Conservation (phyloP, 1,284 basidiomycete species). For the Papiliotrema flavescens region DNA sequence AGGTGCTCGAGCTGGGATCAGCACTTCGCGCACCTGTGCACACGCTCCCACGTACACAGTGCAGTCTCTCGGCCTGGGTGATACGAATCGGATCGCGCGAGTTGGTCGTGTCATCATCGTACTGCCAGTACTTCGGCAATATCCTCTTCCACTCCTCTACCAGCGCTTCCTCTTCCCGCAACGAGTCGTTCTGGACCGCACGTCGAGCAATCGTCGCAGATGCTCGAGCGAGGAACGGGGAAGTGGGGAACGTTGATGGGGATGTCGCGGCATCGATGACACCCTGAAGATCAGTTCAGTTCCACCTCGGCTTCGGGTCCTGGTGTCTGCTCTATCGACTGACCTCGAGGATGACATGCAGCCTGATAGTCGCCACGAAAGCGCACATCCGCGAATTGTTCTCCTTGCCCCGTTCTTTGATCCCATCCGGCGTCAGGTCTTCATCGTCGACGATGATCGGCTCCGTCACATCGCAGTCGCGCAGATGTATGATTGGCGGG, state of each 20-base stretch:
- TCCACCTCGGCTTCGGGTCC: not conserved
- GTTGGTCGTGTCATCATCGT: constrained; percentile 72
- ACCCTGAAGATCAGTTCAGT: constrained; percentile 22
- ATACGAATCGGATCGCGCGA: constrained; percentile 79
- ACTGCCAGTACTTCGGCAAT: constrained; percentile 72
- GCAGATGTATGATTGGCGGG: constrained; percentile 73
- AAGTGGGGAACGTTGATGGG: constrained; percentile 46
- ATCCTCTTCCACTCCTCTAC: constrained; percentile 71
- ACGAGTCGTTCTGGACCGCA: constrained; percentile 55
- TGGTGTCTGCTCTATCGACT: not conserved
- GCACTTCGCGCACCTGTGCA: not conserved
- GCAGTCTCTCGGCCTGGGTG: constrained; percentile 77
- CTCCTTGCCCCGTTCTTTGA: constrained; percentile 64
- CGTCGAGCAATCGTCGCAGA: constrained; percentile 46
- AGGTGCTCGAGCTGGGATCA: constrained; percentile 62
- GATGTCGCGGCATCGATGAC: constrained; percentile 54
- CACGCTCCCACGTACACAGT: constrained; percentile 53
- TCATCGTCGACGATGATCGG: constrained; percentile 82
- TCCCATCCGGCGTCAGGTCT: constrained; percentile 68
- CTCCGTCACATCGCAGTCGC: constrained; percentile 82
- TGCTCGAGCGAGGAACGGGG: constrained; percentile 49
- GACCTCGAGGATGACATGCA: constrained; percentile 75
- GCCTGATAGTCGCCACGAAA: constrained; percentile 68
- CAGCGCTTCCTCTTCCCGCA: constrained; percentile 72
- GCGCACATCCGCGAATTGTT: constrained; percentile 61